These are phyloP conservation scores for Brassica carinata DNA, from an alignment of 345 rosid genomes.

Conservation along the genomic window DNA sequence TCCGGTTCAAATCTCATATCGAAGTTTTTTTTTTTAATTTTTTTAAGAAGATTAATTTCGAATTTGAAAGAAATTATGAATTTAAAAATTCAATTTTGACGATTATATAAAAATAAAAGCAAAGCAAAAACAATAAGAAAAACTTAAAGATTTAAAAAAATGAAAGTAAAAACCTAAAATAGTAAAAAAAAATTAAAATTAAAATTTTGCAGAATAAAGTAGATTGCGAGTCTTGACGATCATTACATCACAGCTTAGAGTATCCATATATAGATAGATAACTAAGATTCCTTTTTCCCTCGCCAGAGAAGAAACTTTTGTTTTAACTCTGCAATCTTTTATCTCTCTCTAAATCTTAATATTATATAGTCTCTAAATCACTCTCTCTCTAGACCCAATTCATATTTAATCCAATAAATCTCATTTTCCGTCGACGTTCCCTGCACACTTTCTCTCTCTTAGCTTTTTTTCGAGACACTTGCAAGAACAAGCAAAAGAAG, in stretches of 20 bases:
- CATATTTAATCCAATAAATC: constrained; percentile 28
- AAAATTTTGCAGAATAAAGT: constrained; percentile 1
- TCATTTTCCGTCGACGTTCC: constrained; percentile 30
- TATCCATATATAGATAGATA: constrained; percentile 34
- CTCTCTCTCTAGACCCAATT: constrained; percentile 35
- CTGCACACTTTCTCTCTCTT: constrained; percentile 35
- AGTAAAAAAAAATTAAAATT: constrained; percentile 13
- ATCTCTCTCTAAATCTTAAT: constrained; percentile 38
- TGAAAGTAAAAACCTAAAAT: constrained; percentile 19
- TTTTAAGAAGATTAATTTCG: background rate
- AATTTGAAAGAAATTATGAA: background rate
- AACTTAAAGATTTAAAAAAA: background rate
- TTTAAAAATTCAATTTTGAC: background rate
- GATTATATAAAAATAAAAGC: background rate
- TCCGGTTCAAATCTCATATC: background rate
- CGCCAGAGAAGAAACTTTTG: constrained; percentile 11
- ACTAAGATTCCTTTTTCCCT: constrained; percentile 40
- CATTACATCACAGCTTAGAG: constrained; percentile 15
- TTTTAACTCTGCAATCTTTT: constrained; percentile 9
- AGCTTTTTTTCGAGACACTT: constrained; percentile 14
- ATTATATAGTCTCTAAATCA: constrained; percentile 32
- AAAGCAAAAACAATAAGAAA: background rate
- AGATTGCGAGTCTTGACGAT: constrained; percentile 22
- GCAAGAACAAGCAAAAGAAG: constrained; percentile 8
- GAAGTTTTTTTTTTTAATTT: background rate